Base-by-base conservation (phyloP, 129 eudicot genomes). In the Apium graveolens region DNA sequence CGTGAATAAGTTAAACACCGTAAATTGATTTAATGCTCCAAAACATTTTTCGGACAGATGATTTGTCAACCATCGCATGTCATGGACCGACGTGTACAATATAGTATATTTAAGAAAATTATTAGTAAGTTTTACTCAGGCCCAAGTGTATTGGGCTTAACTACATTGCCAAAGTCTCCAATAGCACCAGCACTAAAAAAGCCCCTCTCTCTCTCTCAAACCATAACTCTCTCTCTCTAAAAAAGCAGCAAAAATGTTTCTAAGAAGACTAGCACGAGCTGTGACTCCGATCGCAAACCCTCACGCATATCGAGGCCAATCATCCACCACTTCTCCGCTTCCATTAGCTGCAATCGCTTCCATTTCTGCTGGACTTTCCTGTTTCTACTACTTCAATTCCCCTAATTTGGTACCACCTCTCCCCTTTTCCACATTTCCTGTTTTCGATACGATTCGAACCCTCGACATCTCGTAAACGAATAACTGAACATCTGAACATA, bases 301-400 rank as follows among this genome's bases (percentile, higher is more conserved):
- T 29, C 82, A 79, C 66, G 78, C 88, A 65, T 86, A 81, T 75
- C 79, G 87, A 26, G 78, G 87, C 85, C 89, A 87, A 82, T 76
- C 86, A 8, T 79, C 79, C 45, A 44, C 90, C 76, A 78, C 44
- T 53, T 78, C 81, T 71, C 86, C 89, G 32, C 37, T 86, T 41
- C 87, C 95, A 1, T 80, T 87, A 26, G 97, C 95, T 53, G 98
- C 97, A 17, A 82, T 93, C 74, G 98, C 97, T 16, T 95, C 98
- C 49, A 31, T 93, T 78, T 89, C 97, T 29, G 98, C 93, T 53
- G 95, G 91, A 85, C 81, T 93, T 75, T 89, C 97, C 21, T 89
- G 78, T 78, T 91, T 84, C 77, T 93, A 84, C 81, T 82, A 78
- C 79, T 80, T 79, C 32, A 84, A 92, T 17, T 88, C 91, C 24